Conservation (phyloP, 768 basidiomycete species). For the Podaxis pistillaris region DNA sequence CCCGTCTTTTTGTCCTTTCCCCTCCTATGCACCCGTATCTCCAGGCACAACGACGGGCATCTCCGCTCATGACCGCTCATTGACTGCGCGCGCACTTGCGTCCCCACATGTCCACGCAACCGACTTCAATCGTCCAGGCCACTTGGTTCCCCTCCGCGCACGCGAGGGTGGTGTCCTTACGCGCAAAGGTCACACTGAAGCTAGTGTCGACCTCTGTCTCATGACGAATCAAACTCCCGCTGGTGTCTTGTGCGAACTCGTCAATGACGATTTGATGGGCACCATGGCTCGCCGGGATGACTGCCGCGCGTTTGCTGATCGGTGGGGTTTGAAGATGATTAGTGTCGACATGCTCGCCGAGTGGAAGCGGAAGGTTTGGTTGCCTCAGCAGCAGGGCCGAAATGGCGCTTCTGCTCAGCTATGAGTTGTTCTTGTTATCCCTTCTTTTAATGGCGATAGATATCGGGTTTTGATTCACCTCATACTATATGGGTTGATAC, state of each 20-base stretch:
- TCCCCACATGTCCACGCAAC: conserved; percentile 48
- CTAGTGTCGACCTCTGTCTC: conserved; percentile 81
- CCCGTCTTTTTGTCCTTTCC: neutral
- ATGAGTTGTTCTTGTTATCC: neutral
- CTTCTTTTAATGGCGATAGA: neutral
- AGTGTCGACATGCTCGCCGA: conserved; percentile 83
- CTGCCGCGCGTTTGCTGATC: conserved; percentile 86
- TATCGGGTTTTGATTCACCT: neutral
- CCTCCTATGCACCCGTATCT: neutral
- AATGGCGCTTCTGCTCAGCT: neutral
- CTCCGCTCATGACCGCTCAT: conserved; percentile 90
- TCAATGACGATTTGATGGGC: conserved; percentile 86
- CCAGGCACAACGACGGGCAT: conserved; percentile 93
- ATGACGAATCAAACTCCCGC: conserved; percentile 68
- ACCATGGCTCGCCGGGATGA: conserved; percentile 96
- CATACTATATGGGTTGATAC: neutral
- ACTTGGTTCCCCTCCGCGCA: conserved; percentile 91
- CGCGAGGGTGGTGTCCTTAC: conserved; percentile 80
- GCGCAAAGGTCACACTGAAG: conserved; percentile 94
- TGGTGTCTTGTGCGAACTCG: conserved; percentile 91
- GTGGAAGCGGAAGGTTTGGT: conserved; percentile 35
- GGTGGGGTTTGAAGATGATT: conserved; percentile 91
- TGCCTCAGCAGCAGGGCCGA: neutral
- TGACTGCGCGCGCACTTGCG: conserved; percentile 84
- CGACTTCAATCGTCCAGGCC: conserved; percentile 91